Conservation (phyloP, 2,329 filamentous ascomycete species). For the Dactylellina leptospora region DNA sequence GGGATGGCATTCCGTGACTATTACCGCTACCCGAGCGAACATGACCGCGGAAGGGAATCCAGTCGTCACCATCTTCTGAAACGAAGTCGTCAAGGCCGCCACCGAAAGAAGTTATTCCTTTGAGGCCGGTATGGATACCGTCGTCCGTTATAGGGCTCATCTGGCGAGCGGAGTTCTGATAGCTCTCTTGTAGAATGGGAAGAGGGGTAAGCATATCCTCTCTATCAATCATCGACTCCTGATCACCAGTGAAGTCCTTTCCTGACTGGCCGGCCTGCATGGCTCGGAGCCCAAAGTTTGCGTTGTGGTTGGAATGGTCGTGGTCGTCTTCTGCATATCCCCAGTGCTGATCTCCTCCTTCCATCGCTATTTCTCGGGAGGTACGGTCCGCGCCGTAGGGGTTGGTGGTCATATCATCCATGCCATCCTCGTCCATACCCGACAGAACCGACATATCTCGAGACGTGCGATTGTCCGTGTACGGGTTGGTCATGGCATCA, state of each 20-base stretch:
- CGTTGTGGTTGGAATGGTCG: slow-evolving; percentile 33
- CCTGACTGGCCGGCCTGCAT: slow-evolving; percentile 54
- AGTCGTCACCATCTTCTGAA: slow-evolving; percentile 65
- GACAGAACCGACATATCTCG: slow-evolving; percentile 55
- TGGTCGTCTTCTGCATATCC: slow-evolving; percentile 46
- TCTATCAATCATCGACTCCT: slow-evolving; percentile 37
- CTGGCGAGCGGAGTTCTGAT: slow-evolving; percentile 73
- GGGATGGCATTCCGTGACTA: slow-evolving; percentile 89
- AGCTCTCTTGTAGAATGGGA: slow-evolving; percentile 75
- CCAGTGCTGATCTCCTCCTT: slow-evolving; percentile 50
- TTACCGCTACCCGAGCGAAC: slow-evolving; percentile 73
- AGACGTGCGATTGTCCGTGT: slow-evolving; percentile 48
- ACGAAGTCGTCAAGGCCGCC: slow-evolving; percentile 68
- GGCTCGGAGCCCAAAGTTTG: slow-evolving; percentile 50
- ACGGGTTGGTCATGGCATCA: slow-evolving; percentile 53
- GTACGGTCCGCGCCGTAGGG: slow-evolving; percentile 67
- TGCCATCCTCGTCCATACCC: slow-evolving; percentile 63
- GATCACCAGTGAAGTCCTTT: slow-evolving; percentile 55
- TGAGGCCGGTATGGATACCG: slow-evolving; percentile 37
- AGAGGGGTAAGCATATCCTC: slow-evolving; percentile 48
- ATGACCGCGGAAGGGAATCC: slow-evolving; percentile 63
- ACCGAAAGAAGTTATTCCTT: slow-evolving; percentile 41
- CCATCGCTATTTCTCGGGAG: slow-evolving; percentile 49
- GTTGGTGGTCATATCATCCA: slow-evolving; percentile 78
- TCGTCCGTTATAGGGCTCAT: slow-evolving; percentile 34